A percentile compares a stretch with the other conserved stretches of the same genome.
phyloP scores from a whole-genome alignment of 2,329 filamentous ascomycete species.

The Penicillium fuscoglaucum region DNA sequence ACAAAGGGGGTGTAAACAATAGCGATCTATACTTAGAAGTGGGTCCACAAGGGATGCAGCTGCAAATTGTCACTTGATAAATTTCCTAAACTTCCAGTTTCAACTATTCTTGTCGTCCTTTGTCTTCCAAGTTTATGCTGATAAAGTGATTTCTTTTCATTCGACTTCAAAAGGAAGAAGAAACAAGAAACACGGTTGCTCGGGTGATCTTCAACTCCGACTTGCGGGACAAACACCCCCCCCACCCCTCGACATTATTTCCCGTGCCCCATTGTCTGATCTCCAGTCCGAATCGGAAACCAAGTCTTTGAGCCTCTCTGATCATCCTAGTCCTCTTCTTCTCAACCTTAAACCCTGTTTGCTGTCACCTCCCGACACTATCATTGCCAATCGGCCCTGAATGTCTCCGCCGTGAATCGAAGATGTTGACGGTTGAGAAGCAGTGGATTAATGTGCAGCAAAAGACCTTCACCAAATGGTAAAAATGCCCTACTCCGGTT shows the following conservation, averaged over 20 bases:
- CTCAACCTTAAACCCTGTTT: constrained; percentile 7
- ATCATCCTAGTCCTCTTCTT: constrained; percentile 1
- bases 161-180: background rate
- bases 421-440: constrained; percentile 57
- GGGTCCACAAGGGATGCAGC: constrained; percentile 14
- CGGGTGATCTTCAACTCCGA: constrained; percentile 13
- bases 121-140: background rate
- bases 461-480: constrained; percentile 99
- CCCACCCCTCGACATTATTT: constrained; percentile 4
- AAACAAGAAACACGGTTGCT: constrained; percentile 6
- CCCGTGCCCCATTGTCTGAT: constrained; percentile 6
- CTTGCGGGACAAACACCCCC: constrained; percentile 4
- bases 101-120: background rate
- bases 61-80: constrained; percentile 6
- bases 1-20: constrained; percentile 6
- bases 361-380: constrained; percentile 6
- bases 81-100: background rate
- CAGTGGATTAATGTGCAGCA: constrained; percentile 80
- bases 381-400: constrained; percentile 29
- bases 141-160: background rate
- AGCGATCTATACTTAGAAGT: constrained; percentile 13
- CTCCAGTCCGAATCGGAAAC: constrained; percentile 16
- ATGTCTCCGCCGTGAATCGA: constrained; percentile 29
- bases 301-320: constrained; percentile 7
- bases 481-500: constrained; percentile 9